phyloP scores from a whole-genome alignment of 148 eudicot species.

The Pouteria glomerata region DNA sequence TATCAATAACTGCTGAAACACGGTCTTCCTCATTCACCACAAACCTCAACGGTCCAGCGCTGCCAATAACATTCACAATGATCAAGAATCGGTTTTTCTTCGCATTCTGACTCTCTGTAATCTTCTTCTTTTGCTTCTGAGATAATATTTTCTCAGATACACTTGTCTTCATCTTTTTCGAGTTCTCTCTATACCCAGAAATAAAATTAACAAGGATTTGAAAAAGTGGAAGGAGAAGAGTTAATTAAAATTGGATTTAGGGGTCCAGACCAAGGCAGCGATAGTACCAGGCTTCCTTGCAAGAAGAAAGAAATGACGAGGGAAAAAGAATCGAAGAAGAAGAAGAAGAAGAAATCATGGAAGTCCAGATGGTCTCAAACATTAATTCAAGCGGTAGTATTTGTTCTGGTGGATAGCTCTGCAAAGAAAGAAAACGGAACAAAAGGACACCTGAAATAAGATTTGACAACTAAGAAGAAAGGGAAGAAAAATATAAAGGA shows the following conservation, averaged over 20 bases:
- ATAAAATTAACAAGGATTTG: neutral
- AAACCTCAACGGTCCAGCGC: slow-evolving; percentile 63
- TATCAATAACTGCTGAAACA: slow-evolving; percentile 40
- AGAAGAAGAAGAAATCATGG: slow-evolving; percentile 11
- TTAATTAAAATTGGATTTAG: neutral
- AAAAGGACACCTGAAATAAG: too few species aligned
- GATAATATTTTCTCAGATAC: slow-evolving; percentile 23
- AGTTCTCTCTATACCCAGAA: neutral
- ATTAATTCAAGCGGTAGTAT: too few species aligned
- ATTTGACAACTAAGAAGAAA: too few species aligned
- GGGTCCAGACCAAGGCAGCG: slow-evolving; percentile 50
- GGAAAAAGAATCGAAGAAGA: too few species aligned
- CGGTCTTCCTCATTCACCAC: slow-evolving; percentile 57
- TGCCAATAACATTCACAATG: slow-evolving; percentile 58
- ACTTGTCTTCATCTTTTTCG: neutral
- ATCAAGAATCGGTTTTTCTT: slow-evolving; percentile 54
- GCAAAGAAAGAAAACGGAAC: neutral
- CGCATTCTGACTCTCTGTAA: slow-evolving; percentile 8
- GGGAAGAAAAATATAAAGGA: neutral
- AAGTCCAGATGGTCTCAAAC: slow-evolving; percentile 22
- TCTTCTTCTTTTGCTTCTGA: slow-evolving; percentile 29
- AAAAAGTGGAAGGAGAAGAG: neutral
- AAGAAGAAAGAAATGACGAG: slow-evolving; percentile 39
- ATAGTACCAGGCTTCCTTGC: slow-evolving; percentile 60
- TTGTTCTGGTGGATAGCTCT: neutral